Evolutionary conservation across 495 filamentous ascomycete species (phyloP).

Genomic region (Talaromyces borbonicus): DNA sequence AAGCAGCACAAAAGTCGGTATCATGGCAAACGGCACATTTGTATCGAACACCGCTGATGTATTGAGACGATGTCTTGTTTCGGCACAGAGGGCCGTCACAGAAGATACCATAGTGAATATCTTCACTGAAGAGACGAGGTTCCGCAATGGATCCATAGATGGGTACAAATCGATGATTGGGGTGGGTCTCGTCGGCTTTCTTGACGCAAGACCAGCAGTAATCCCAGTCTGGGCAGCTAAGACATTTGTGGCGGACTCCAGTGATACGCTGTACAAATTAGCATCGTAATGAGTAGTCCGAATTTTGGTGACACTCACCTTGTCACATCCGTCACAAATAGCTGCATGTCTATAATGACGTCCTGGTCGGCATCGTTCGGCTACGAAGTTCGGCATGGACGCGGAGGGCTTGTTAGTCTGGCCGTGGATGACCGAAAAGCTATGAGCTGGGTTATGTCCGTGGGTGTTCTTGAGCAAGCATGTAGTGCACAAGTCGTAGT

Average conservation of each 20-base stretch:
- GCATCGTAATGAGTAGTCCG: slow-evolving; percentile 5
- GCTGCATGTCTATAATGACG: slow-evolving; percentile 75
- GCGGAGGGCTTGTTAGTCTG: slow-evolving; percentile 27
- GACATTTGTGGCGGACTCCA: slow-evolving; percentile 93
- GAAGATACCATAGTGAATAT: slow-evolving; percentile 74
- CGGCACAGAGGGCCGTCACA: slow-evolving; percentile 93
- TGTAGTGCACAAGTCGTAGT: slow-evolving; percentile 81
- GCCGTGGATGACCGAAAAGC: slow-evolving; percentile 46
- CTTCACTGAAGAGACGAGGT: slow-evolving; percentile 30
- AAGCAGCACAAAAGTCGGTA: slow-evolving; percentile 90
- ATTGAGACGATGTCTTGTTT: slow-evolving; percentile 41
- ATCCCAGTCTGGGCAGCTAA: slow-evolving; percentile 96
- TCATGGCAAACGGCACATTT: slow-evolving; percentile 98
- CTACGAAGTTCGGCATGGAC: slow-evolving; percentile 36
- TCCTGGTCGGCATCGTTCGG: slow-evolving; percentile 63
- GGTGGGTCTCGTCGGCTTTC: slow-evolving; percentile 57
- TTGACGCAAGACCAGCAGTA: slow-evolving; percentile 75
- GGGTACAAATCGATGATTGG: slow-evolving; percentile 81
- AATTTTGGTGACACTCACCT: slow-evolving; percentile 33
- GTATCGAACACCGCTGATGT: slow-evolving; percentile 80
- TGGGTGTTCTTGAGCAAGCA: slow-evolving; percentile 72
- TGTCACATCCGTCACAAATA: slow-evolving; percentile 91
- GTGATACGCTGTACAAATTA: slow-evolving; percentile 52
- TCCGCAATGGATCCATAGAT: slow-evolving; percentile 71
- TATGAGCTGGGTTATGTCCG: slow-evolving; percentile 87